Evolutionary conservation across 305 asterid species (phyloP), one percentile per base, ranked within the genome.

Genomic region (Fraxinus platypoda): DNA sequence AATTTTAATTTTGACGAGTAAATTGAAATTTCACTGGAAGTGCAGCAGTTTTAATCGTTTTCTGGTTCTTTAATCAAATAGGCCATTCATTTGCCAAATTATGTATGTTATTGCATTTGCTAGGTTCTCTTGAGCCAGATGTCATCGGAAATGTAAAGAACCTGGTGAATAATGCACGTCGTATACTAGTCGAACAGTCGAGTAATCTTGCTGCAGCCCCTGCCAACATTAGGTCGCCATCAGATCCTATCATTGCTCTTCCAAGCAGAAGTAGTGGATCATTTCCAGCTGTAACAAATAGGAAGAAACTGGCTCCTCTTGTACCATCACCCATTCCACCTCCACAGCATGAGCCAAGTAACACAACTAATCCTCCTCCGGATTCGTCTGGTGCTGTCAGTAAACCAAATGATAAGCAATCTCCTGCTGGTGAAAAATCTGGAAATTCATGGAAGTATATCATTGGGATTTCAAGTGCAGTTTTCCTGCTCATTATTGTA

Each of bases 211-310:
- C 87, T 25, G 92, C 94, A 64, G 33, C 79, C 76, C 92, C 97
- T 52, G 86, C 93, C 49, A 82, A 78, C 21, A 66, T 5, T 38
- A 82, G 78, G 66, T 64, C 76, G 43, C 88, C 87, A 17, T 43
- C 78, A 26, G 91, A 81, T 68, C 83, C 86, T 0, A 35, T 41
- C 64, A 74, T 41, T 78, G 52, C 89, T 85, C 86, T 90, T 82
- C 95, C 93, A 52, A 89, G 86, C 77, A 75, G 93, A 87, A 92
- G 97, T 68, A 93, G 98, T 76, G 98, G 98, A 7, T 91, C 98
- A 21, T 93, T 92, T 83, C 91, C 93, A 72, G 98, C 92, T 26
- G 75, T 90, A 46, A 89, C 93, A 15, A 84, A 66, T n/a, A 79
- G 12, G 78, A 87, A 84, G 75, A 82, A 81, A 78, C 21, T 23